Evolutionary conservation across 495 filamentous ascomycete species (phyloP).

Genomic region (Bathelium albidoporum): DNA sequence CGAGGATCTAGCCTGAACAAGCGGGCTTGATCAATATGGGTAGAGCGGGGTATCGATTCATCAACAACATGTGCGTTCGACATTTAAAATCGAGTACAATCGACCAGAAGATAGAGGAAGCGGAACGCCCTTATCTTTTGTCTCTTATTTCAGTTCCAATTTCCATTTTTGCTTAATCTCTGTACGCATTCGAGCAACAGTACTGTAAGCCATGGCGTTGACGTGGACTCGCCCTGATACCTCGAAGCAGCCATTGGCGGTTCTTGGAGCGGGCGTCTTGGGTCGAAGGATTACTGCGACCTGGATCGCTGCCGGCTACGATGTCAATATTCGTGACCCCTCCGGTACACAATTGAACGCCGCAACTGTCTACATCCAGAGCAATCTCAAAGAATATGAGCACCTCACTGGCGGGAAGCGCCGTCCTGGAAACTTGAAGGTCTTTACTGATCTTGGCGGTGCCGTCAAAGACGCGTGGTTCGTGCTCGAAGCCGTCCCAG

Average conservation of each 20-base stretch:
- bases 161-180: neutral
- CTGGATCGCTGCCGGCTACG: slow-evolving; percentile 36
- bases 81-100: neutral
- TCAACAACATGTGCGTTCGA: neutral
- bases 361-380: slow-evolving; percentile 31
- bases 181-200: neutral
- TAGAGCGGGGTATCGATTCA: neutral
- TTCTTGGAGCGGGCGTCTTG: slow-evolving; percentile 40
- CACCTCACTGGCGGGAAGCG: slow-evolving; percentile 29
- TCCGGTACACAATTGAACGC: slow-evolving; percentile 28
- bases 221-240: neutral
- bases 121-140: neutral
- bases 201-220: neutral
- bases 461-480: slow-evolving; percentile 40
- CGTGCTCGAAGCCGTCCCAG: slow-evolving; percentile 46
- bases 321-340: slow-evolving; percentile 36
- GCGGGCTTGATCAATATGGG: neutral
- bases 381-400: slow-evolving; percentile 21
- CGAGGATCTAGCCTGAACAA: neutral
- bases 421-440: slow-evolving; percentile 22
- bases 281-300: slow-evolving; percentile 36
- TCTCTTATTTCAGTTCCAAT: neutral
- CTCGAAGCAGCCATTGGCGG: slow-evolving; percentile 26
- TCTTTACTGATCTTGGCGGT: slow-evolving; percentile 29
- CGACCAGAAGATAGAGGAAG: neutral